Conservation (phyloP, 768 basidiomycete genomes). For the Boletus tylopilopsis region DNA sequence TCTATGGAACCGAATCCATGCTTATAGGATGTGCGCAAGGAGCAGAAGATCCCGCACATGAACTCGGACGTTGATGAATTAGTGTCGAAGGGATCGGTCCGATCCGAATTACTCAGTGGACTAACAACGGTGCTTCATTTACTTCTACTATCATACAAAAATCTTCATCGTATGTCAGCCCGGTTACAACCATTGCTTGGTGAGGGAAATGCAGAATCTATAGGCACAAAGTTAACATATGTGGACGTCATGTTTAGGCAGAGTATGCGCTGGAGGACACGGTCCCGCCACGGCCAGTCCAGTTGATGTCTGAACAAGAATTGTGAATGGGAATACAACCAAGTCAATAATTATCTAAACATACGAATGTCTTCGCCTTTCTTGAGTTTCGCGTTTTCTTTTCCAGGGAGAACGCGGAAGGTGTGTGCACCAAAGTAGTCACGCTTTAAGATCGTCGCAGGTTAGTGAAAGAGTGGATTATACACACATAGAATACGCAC, state of each 20-base stretch:
- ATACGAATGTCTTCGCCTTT: conserved; percentile 82
- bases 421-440: conserved; percentile 99
- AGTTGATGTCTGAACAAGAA: conserved; percentile 78
- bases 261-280: conserved; percentile 87
- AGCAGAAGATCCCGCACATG: conserved; percentile 75
- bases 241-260: conserved; percentile 39
- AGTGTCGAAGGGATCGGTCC: too few species aligned
- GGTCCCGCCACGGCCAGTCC: conserved; percentile 97
- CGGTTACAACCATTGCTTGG: conserved; percentile 12
- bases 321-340: conserved; percentile 3
- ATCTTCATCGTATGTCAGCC: conserved; percentile 13
- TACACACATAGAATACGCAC: conserved; percentile 32
- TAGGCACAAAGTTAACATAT: background rate
- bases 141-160: conserved; percentile 14
- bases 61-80: background rate
- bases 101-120: too few species aligned
- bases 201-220: conserved; percentile 16
- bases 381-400: conserved; percentile 82
- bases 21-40: conserved; percentile 26
- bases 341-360: conserved; percentile 33
- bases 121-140: background rate
- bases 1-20: background rate
- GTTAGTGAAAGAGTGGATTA: conserved; percentile 1
- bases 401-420: conserved; percentile 89
- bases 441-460: conserved; percentile 47